These are phyloP conservation scores for Monascus ruber DNA, from an alignment of 2,329 filamentous ascomycete genomes.

Conservation along the genomic window DNA sequence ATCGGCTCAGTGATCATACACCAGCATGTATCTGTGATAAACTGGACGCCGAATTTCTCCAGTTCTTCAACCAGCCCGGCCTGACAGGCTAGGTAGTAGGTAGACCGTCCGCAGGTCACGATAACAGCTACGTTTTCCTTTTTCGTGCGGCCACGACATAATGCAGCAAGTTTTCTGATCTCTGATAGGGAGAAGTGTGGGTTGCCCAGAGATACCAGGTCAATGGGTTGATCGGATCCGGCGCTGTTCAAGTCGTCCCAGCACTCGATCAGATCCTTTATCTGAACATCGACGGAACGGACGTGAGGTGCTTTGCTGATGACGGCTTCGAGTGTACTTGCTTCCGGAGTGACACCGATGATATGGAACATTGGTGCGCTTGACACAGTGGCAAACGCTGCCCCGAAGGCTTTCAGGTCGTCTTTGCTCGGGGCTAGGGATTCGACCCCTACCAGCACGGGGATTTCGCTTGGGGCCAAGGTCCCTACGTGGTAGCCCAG, in stretches of 20 bases:
- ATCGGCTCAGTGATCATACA: conserved; percentile 36
- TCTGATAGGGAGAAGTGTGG: conserved; percentile 35
- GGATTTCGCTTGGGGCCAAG: conserved; percentile 20
- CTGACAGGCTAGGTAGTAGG: conserved; percentile 10
- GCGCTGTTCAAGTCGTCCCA: conserved; percentile 13
- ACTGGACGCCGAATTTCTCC: conserved; percentile 25
- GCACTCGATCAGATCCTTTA: conserved; percentile 2
- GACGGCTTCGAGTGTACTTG: conserved; percentile 6
- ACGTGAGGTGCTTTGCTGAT: conserved; percentile 1
- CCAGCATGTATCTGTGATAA: conserved; percentile 39
- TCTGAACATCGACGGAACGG: not conserved
- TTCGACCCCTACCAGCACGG: conserved; percentile 27
- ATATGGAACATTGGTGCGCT: conserved; percentile 38
- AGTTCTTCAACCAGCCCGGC: conserved; percentile 20
- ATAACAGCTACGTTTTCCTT: conserved; percentile 2
- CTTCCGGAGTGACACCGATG: conserved; percentile 29
- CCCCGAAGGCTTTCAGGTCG: conserved; percentile 34
- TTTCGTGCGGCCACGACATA: conserved; percentile 19
- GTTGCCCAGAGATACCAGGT: conserved; percentile 35
- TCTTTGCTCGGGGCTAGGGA: conserved; percentile 8
- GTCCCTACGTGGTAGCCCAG: conserved; percentile 29
- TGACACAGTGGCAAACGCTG: conserved; percentile 34
- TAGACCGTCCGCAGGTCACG: conserved; percentile 12
- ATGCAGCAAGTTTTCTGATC: conserved; percentile 17
- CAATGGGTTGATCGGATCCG: conserved; percentile 10